A percentile compares a stretch with the other conserved stretches of the same genome.
These are phyloP conservation scores for Gastrolobium bilobum DNA, from an alignment of 306 rosid genomes.

Conservation along the genomic window DNA sequence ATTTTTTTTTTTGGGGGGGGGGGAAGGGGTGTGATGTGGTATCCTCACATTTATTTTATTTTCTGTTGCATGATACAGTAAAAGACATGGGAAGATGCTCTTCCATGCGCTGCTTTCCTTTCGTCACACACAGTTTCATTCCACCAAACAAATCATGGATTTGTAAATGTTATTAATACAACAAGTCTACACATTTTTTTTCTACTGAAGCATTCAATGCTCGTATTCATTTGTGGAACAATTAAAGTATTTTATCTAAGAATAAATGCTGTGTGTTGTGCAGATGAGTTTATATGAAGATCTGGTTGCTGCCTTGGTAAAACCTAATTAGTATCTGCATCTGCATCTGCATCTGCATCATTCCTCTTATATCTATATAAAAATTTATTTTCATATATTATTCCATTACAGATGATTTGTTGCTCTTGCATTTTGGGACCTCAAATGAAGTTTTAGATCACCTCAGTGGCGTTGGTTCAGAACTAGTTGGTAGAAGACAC, in stretches of 20 bases:
- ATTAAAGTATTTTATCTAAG: constrained; percentile 37
- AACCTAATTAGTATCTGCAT: constrained; percentile 42
- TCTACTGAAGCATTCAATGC: constrained; percentile 9
- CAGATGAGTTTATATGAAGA: constrained; percentile 98
- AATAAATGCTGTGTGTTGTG: constrained; percentile 38
- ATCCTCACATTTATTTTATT: too few species aligned
- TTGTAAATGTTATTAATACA: constrained; percentile 11
- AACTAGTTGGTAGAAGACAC: constrained; percentile 87
- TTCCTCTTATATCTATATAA: constrained; percentile 13
- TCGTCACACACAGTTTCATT: constrained; percentile 4
- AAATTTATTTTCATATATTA: constrained; percentile 35
- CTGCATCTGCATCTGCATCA: constrained; percentile 10
- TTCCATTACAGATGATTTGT: constrained; percentile 78
- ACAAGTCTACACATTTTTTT: background rate
- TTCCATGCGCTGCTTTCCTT: background rate
- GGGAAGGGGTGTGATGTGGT: too few species aligned
- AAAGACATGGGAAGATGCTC: background rate
- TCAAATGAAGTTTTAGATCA: constrained; percentile 97
- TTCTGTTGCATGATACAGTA: too few species aligned
- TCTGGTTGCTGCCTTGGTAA: constrained; percentile 94
- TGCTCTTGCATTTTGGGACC: constrained; percentile 95
- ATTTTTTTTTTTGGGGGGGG: too few species aligned
- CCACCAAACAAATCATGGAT: background rate
- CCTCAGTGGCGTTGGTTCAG: constrained; percentile 75
- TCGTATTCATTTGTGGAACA: constrained; percentile 21